Base-by-base conservation (phyloP, 1,284 basidiomycete genomes). In the Anthracocystis walkeri region DNA sequence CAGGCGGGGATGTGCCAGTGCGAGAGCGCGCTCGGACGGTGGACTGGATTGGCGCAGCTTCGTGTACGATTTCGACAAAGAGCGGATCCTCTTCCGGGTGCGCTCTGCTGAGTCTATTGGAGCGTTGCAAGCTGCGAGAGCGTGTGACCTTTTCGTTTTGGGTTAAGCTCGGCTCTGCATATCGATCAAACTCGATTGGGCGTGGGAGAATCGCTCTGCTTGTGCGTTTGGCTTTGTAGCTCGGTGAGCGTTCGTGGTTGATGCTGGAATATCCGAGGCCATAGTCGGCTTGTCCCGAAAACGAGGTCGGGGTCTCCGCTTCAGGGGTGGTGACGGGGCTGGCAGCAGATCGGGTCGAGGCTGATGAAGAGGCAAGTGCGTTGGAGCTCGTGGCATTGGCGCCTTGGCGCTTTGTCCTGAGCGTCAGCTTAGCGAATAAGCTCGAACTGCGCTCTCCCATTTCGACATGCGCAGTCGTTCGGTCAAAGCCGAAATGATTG, bases 201-300 rank as follows among this genome's bases (percentile, higher is more conserved):
- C 23, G 57, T 10, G 63, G 23, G 7, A 31, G 14, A 2, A 41
- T 25, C 6, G 42, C 27, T 20, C 20, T 46, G 53, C 63, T 66
- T 12, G 41, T 50, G 31, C 59, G 64, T 42, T 60, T 73, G 31
- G 40, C 57, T 8, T 31, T 44, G 29, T 55, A 66, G 16, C 10
- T 57, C 4, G 55, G 20, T 23, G 64, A 59, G 44, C 41, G 53
- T 23, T 52, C 54, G 27, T 77, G 58, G 35, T 74, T 64, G 59
- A 75, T 70, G 58, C 67, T 75, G 21, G 72, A 75, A 21, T 74
- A 74, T 52, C 71, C 71, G 20, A 65, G 66, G 4, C 70, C 70
- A 27, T 60, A 73, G 38, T 68, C 65, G 23, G 48, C 45, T 18
- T 50, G 53, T 23, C 65, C 57, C 10, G 57, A 62, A 29, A 61